Base-by-base conservation (phyloP, 164 flowering plant species). In the Annona squamosa region DNA sequence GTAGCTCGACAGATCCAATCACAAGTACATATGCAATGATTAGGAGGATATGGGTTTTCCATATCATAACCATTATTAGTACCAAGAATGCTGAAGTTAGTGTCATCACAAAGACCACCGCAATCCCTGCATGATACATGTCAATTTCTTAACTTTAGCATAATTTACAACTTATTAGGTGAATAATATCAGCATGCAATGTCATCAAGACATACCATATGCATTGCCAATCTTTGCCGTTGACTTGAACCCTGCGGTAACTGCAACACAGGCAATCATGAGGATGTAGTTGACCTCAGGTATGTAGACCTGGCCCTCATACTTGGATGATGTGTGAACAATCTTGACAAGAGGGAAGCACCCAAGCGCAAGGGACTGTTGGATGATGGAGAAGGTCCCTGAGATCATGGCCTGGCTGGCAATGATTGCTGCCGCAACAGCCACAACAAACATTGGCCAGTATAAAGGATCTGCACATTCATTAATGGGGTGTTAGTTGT, bases 381-480 rank as follows among this genome's bases (percentile, higher is more conserved):
- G 87, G 61, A 89, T 80, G 46, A 87, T 89, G 12, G 89, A 82
- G 73, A 87, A 89, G 3, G 89, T 81, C 1, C 85, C 92, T 0
- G 89, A 87, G 46, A 89, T 88, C 88, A 88, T 80, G 1, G 89
- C 87, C 77, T 87, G 90, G 68, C 92, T 93, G 6, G 95, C 98
- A 17, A 91, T 90, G 71, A 93, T 86, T 4, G 96, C 72, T 0
- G 94, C 88, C 62, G 78, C 0, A 5, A 90, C 90, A 1, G 93
- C 94, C 76, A 89, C 84, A 46, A 79, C 86, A 76, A 92, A 92
- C 88, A 85, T 83, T 12, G 92, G 91, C 94, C 92, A 89, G 46
- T 81, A 90, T 5, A 88, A 0, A 4, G 79, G 66, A 7, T 42
- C 93, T 89, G 81, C 47, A 71, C 37, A 0, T 4, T 18, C 3